Conservation (phyloP, 2,329 filamentous ascomycete genomes). For the Colletotrichum viniferum region DNA sequence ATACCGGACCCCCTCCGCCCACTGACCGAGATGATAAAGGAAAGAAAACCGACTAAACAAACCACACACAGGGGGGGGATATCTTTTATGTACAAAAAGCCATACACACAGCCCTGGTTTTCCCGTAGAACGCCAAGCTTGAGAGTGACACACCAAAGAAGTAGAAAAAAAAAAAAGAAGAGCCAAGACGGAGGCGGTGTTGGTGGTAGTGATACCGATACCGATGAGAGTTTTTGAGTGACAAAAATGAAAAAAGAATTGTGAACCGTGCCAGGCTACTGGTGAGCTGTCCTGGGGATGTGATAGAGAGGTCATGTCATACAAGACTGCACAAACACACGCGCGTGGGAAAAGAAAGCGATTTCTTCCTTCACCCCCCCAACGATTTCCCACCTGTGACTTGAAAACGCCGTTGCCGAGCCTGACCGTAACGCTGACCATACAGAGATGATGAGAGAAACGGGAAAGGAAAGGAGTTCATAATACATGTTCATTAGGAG, state of each 20-base stretch:
- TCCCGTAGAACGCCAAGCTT: neutral
- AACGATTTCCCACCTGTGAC: neutral
- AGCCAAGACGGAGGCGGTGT: neutral
- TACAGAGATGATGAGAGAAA: neutral
- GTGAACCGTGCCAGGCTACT: neutral
- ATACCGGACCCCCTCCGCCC: neutral
- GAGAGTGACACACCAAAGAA: neutral
- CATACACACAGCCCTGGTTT: neutral
- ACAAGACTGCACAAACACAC: neutral
- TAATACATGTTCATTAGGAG: slow-evolving; percentile 14
- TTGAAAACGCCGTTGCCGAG: neutral
- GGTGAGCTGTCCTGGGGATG: neutral
- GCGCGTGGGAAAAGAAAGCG: neutral
- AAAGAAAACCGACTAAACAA: neutral
- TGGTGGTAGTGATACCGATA: neutral
- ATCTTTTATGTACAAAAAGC: neutral
- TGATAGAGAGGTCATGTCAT: neutral
- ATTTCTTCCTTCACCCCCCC: neutral
- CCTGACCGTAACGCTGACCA: neutral
- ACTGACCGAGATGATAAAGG: neutral
- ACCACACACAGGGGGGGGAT: neutral
- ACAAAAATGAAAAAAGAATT: neutral
- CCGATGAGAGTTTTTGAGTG: neutral
- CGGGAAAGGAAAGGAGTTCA: neutral
- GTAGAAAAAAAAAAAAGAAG: neutral